Evolutionary conservation across 306 rosid genomes (phyloP), one percentile per base, ranked within the genome.

Genomic region (Abrus pulchellus): DNA sequence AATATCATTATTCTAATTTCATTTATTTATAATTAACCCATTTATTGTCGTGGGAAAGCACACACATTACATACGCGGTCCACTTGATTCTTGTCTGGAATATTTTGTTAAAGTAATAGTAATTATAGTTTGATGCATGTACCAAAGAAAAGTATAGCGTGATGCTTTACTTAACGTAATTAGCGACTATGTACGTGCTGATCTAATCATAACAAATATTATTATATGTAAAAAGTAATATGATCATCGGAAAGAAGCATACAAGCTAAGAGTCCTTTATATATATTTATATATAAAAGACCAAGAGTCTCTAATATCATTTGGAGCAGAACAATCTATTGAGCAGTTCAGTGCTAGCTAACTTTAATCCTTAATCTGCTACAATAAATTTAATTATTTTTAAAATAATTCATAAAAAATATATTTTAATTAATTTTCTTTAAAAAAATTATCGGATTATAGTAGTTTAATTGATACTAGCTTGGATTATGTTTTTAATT

Each of bases 151-250:
- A 68, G 73, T 63, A 13, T 30, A 3, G 62, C 54, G 30, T 8
- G 77, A 76, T 62, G 74, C 75, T 52, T 68, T 69, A 50, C 68
- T 76, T 82, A 40, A 45, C 44, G 43, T 60, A 38, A 38, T 49
- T 32, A 44, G 56, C 11, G 33, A 32, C 56, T 53, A 9, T 66
- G 12, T 33, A 14, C 68, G 40, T 79, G 70, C 38, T 79, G 13
- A 68, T 78, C 57, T 55, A 68, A 78, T 57, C 40, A 32, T 41
- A 54, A 53, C 20, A 77, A 49, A 66, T 56, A 55, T 29, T 41
- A 14, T 62, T 50, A 50, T 61, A 29, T 13, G 4, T 54, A 54
- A 67, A 63, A 76, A 20, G 53, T 63, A 12, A 44, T 30, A 32
- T 47, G 53, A 64, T 63, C 9, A 56, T 4, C 0, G 38, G 29